Percentiles rank a stretch among this genome's conserved stretches.
Evolutionary conservation across 345 rosid genomes (phyloP).

Genomic region (Stellera chamaejasme): DNA sequence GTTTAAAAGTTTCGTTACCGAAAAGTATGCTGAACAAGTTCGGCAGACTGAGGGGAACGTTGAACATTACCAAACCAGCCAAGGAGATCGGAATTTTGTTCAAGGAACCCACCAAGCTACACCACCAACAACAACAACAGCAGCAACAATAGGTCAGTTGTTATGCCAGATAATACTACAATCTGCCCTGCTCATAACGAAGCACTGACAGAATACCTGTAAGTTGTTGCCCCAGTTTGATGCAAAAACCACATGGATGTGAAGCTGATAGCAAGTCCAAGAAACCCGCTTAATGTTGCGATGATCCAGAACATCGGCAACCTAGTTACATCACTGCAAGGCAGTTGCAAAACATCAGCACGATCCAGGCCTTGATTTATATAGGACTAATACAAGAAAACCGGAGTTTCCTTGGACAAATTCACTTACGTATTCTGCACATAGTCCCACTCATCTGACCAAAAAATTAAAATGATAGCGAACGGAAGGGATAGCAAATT

Average conservation of each 20-base stretch:
- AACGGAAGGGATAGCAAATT: slow-evolving; percentile 78
- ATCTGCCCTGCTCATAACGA: no score
- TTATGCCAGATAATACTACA: no score
- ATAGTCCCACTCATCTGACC: slow-evolving; percentile 72
- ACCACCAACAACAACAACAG: no score
- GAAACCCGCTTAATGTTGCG: slow-evolving; percentile 79
- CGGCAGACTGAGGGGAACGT: slow-evolving; percentile 67
- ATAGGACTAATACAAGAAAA: no score
- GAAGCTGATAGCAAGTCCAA: slow-evolving; percentile 92
- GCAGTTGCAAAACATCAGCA: no score
- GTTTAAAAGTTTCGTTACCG: slow-evolving; percentile 53
- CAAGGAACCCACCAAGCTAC: slow-evolving; percentile 80
- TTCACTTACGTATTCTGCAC: slow-evolving; percentile 53
- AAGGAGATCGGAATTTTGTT: slow-evolving; percentile 90
- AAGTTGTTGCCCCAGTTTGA: slow-evolving; percentile 95
- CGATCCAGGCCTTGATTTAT: no score
- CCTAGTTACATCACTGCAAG: slow-evolving; percentile 53
- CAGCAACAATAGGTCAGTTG: no score
- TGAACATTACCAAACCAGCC: slow-evolving; percentile 67
- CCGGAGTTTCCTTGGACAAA: slow-evolving; percentile 12
- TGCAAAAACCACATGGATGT: slow-evolving; percentile 93
- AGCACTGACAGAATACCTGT: slow-evolving; percentile 31
- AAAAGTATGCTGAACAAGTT: slow-evolving; percentile 77
- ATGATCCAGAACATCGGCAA: slow-evolving; percentile 79
- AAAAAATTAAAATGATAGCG: slow-evolving; percentile 50